phyloP scores from a whole-genome alignment of 495 filamentous ascomycete genomes.

The Pyronema domesticum region DNA sequence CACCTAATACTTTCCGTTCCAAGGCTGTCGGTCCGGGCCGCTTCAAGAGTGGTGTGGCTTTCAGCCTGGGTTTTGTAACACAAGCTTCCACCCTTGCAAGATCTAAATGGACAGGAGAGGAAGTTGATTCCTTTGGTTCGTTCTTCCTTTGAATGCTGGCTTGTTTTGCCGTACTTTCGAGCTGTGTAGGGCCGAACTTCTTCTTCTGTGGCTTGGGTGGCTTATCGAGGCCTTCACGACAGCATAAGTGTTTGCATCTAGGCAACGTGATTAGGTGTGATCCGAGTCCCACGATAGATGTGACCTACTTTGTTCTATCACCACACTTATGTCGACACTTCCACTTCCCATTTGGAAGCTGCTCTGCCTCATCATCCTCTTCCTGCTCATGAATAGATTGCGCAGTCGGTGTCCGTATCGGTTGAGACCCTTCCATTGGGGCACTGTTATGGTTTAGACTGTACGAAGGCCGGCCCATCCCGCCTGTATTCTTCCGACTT shows the following conservation, averaged over 20 bases:
- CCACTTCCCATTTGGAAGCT: slow-evolving; percentile 69
- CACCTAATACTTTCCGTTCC: too few relatives aligned
- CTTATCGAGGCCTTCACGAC: slow-evolving; percentile 70
- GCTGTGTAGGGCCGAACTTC: slow-evolving; percentile 2
- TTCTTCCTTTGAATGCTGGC: too few relatives aligned
- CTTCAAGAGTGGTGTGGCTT: too few relatives aligned
- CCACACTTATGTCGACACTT: slow-evolving; percentile 73
- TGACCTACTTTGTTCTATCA: slow-evolving; percentile 41
- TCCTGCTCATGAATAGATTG: slow-evolving; percentile 5
- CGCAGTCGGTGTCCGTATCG: neutral
- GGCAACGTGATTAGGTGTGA: slow-evolving; percentile 22
- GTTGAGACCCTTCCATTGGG: neutral
- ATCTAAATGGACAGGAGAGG: too few relatives aligned
- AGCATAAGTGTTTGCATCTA: slow-evolving; percentile 71
- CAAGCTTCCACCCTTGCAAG: too few relatives aligned
- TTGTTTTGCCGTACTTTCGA: too few relatives aligned
- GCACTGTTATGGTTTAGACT: too few relatives aligned
- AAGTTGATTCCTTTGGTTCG: too few relatives aligned
- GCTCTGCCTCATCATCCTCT: slow-evolving; percentile 26
- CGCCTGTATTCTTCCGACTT: neutral
- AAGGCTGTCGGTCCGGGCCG: too few relatives aligned
- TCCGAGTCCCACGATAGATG: slow-evolving; percentile 6
- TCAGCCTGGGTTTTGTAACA: too few relatives aligned
- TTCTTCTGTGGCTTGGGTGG: slow-evolving; percentile 41
- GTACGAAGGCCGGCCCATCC: too few relatives aligned